Base-by-base conservation (phyloP, 2,329 filamentous ascomycete genomes). In the Fusarium falciforme region DNA sequence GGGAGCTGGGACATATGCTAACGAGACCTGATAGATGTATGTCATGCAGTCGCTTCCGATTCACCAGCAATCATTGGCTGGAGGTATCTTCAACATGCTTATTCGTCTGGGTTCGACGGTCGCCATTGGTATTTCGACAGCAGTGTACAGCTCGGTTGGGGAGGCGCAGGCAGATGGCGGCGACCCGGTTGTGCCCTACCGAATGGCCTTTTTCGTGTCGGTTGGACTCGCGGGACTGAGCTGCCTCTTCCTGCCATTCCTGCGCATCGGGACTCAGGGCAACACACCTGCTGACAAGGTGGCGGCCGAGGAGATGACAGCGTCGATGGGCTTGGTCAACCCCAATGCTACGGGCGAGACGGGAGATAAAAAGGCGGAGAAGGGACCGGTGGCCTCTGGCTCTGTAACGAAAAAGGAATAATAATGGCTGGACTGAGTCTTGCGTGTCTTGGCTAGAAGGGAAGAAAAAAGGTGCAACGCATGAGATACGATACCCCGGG, bases 21-120 rank as follows among this genome's bases (percentile, higher is more conserved):
- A 73, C 61, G 4, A n/a, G 20, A 38, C n/a, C 14, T 35, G 60
- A 4, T 14, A 91, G 86, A 91, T 93, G 87, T 93, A 93, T 72
- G 91, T 93, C 63, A 89, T 93, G 85, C 90, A 89, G 5, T 89
- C 89, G 0, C 87, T 93, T 61, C 90, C 90, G 0, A 80, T 84
- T 1, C 84, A 88, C n/a, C 89, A 92, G 72, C 90, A 93, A 74
- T 90, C 89, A 0, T 87, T 93, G 16, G 91, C 91, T 0, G 91
- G 91, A 7, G 91, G 90, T 1, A 89, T 94, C 44, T 90, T 93
- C 76, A 92, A 93, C 79, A 93, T 92, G 4, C 85, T 91, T 25
- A 89, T 89, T 47, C 87, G 90, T 65, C 83, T 93, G 5, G 88
- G 87, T 58, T 86, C 86, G 60, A 90, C 90, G 0, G 82, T 92